Evolutionary conservation across 2,329 filamentous ascomycete genomes (phyloP), one percentile per base, ranked within the genome.

Genomic region (Sclerotinia subarctica): DNA sequence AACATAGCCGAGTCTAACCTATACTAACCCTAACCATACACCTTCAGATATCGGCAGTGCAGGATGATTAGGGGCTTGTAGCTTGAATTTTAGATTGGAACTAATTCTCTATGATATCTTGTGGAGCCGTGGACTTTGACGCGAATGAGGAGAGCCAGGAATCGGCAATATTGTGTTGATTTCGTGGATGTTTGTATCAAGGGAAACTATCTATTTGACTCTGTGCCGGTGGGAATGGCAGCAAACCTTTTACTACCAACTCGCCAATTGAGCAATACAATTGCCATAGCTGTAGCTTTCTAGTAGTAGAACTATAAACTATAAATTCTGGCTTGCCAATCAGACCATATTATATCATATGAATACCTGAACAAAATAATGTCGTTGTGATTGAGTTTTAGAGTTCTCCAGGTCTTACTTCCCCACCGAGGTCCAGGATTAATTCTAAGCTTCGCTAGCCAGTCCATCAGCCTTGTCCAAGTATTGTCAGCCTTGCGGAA

Each of bases 381-480:
- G 56, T 58, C 56, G 56, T 58, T n/a, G 54, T 58, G 56, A 58
- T 58, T 58, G n/a, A 58, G 38, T 58, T 58, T 19, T 54, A 10
- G 32, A 7, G 4, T 49, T 49, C 13, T 24, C 42, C 21, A 57
- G 32, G 13, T 57, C 35, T n/a, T 38, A 6, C 15, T 42, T 29
- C 38, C 24, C 56, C 56, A 46, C 56, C 32, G 24, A 46, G 29
- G 24, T 35, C 24, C 15, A 19, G 11, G 51, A 24, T 17, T 17
- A 13, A 3, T 35, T 35, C 32, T 13, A 38, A 32, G 19, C 24
- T 26, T 46, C 10, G n/a, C 5, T 32, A 60, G 26, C 24, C 42
- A 60, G 29, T 19, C 53, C n/a, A 11, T 10, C 57, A 60, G 53
- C 29, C 53, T 38, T 56, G 53, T 21, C 19, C 13, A n/a, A 47